Evolutionary conservation across 108 stramenopile genomes (phyloP), one percentile per base, ranked within the genome.

Genomic region (Conticribra weissflogii): DNA sequence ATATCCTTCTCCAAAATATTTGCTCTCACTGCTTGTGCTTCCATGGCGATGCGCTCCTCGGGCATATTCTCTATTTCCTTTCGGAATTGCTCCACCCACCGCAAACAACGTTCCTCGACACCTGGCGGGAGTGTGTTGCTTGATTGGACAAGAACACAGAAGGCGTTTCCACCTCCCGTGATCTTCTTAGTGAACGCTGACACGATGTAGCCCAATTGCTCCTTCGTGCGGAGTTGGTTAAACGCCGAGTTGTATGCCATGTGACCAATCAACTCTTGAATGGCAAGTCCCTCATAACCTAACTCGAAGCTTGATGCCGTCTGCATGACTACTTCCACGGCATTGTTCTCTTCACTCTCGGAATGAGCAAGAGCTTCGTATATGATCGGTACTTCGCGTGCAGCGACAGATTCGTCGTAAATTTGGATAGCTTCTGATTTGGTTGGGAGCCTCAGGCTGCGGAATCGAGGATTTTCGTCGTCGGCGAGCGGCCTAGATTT

Each of bases 161-260:
- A 63, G 16, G 81, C 88, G 82, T 88, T 89, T 22, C 85, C 78
- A 22, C 85, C 82, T 9, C 94, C 91, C 23, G 86, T 78, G 21
- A 78, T 83, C 63, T 92, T 92, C 25, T 88, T 90, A 19, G 81
- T 56, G 48, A 73, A 88, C 9, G 90, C 85, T 59, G 84, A 84
- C 3, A 95, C 94, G 65, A 90, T 90, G 74, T 95, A 95, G 0
- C 94, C 94, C 23, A 95, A 71, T 66, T 95, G 94, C 63, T 95
- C 91, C 61, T 88, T 89, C 3, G 94, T 95, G 16, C 94, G 73
- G 28, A 95, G 70, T 59, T 88, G 85, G 65, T 85, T 90, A 79
- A 88, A 95, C 29, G 94, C 94, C 50, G 88, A 89, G 68, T 86
- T 89, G 73, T 91, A 93, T 8, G 91, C 90, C 66, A 95, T 84